Base-by-base conservation (phyloP, 495 filamentous ascomycete species). In the Penicillium flavigenum region DNA sequence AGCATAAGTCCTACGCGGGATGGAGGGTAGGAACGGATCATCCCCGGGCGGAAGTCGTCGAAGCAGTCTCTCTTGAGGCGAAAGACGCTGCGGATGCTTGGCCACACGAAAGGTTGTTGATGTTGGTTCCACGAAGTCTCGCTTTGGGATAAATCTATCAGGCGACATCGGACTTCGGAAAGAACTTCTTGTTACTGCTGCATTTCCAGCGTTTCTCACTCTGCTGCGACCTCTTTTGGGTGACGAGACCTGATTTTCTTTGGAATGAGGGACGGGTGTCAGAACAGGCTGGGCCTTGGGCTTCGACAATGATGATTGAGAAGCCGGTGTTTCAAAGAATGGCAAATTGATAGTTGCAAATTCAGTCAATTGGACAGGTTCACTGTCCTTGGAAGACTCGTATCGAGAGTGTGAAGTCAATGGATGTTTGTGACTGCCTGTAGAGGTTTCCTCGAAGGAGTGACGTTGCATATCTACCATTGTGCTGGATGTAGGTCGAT, bases 141-240 rank as follows among this genome's bases (percentile, higher is more conserved):
- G 81, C 24, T 66, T 65, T 27, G 88, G 81, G 24, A 92, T 84
- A 65, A 91, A 95, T 24, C 90, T 81, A 65, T 95, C 90, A 6
- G 79, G 83, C 32, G 71, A 72, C 39, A 60, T 39, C 9, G 65
- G 65, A 27, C 61, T 58, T 20, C 38, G 59, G 31, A 63, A 60
- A 2, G 19, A n/a, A 16, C 47, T 60, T 47, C 47, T 56, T 38
- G 44, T 10, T 27, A 42, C 22, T 19, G 50, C 44, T 31, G 36
- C 1, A 32, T 34, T 48, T 19, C 34, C 24, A 55, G 47, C 22
- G 4, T 6, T 38, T 58, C 60, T 73, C 11, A 54, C 9, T 41
- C 36, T 63, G 4, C n/a, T 38, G 9, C 62, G 61, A 7, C 63
- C 62, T 58, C 63, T 64, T 20, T 65, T 53, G 19, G 61, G 48